phyloP scores from a whole-genome alignment of 2,329 filamentous ascomycete genomes.

The Aspergillus neoniger region DNA sequence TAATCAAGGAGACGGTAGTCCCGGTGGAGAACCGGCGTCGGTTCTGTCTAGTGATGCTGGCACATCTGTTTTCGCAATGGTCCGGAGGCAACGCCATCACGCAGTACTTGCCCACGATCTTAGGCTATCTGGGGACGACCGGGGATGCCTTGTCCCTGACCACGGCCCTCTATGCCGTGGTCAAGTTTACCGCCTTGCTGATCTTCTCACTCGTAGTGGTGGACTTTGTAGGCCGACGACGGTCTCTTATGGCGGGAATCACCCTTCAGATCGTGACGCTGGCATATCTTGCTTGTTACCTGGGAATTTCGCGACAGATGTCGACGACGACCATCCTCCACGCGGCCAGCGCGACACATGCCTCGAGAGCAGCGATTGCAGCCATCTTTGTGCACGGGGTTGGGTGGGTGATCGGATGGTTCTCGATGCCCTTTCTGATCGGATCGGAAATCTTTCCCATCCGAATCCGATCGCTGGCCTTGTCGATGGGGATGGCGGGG shows the following conservation, averaged over 20 bases:
- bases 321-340: slow-evolving; percentile 21
- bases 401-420: slow-evolving; percentile 45
- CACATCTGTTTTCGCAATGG: slow-evolving; percentile 47
- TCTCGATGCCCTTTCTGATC: slow-evolving; percentile 49
- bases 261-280: slow-evolving; percentile 45
- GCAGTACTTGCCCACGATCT: slow-evolving; percentile 47
- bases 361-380: slow-evolving; percentile 46
- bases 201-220: slow-evolving; percentile 50
- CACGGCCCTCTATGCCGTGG: slow-evolving; percentile 46
- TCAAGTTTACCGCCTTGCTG: slow-evolving; percentile 48
- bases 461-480: slow-evolving; percentile 44
- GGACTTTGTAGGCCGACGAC: slow-evolving; percentile 47
- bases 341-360: slow-evolving; percentile 24
- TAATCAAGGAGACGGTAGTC: slow-evolving; percentile 41
- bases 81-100: slow-evolving; percentile 50
- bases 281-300: slow-evolving; percentile 45
- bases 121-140: slow-evolving; percentile 42
- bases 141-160: slow-evolving; percentile 41
- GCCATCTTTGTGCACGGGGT: slow-evolving; percentile 51
- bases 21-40: slow-evolving; percentile 44
- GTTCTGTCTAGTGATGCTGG: slow-evolving; percentile 42
- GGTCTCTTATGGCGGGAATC: slow-evolving; percentile 41
- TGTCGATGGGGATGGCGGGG: slow-evolving; percentile 4
- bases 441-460: slow-evolving; percentile 51
- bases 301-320: slow-evolving; percentile 34